phyloP scores from a whole-genome alignment of 352 stramenopile species.

The Blastocystis sp. region DNA sequence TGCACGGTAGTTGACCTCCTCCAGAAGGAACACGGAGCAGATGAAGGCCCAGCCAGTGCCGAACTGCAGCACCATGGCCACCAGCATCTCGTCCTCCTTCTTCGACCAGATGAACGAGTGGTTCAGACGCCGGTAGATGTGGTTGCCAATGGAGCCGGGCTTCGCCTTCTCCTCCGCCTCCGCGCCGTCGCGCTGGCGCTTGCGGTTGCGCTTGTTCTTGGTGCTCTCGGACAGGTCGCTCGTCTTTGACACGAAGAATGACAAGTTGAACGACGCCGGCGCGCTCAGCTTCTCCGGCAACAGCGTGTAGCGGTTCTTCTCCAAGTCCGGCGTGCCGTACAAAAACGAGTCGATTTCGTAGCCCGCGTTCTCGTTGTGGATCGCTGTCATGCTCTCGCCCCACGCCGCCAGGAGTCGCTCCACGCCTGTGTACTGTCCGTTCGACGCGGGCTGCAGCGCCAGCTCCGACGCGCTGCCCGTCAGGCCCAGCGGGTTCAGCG shows the following conservation, averaged over 20 bases:
- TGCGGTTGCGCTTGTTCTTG: conserved; percentile 24
- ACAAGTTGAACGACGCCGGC: neutral
- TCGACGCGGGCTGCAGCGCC: neutral
- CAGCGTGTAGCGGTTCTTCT: conserved; percentile 46
- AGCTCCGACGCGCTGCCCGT: neutral
- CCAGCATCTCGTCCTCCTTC: conserved; percentile 58
- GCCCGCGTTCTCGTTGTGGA: neutral
- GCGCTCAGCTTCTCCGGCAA: neutral
- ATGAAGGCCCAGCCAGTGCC: conserved; percentile 32
- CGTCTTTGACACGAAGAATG: conserved; percentile 22
- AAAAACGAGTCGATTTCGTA: conserved; percentile 31
- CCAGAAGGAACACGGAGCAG: conserved; percentile 45
- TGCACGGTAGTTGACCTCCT: conserved; percentile 14
- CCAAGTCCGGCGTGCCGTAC: neutral
- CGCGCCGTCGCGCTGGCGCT: conserved; percentile 21
- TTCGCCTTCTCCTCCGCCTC: conserved; percentile 12
- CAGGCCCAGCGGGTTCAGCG: neutral
- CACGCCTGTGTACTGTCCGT: conserved; percentile 10
- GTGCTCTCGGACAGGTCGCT: conserved; percentile 13
- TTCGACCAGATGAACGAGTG: conserved; percentile 20
- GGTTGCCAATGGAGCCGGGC: neutral
- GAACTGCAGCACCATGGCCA: conserved; percentile 44
- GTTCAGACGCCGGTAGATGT: conserved; percentile 12
- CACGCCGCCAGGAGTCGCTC: conserved; percentile 26
- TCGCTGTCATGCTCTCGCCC: neutral